Evolutionary conservation across 352 stramenopile genomes (phyloP).

Genomic region (Pythium volutum): DNA sequence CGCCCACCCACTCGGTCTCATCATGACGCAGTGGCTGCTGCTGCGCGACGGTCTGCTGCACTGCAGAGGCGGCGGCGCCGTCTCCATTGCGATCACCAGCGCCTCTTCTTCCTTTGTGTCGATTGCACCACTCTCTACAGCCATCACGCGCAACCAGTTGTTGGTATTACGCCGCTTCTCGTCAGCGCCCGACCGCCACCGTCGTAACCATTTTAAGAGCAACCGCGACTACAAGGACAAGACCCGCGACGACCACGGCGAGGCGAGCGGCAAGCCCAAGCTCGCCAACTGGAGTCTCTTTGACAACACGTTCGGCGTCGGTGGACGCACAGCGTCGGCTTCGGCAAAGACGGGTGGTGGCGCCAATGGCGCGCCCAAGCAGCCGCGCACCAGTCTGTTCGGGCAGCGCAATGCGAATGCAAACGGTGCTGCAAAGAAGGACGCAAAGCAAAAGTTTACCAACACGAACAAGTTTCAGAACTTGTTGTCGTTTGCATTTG

Average conservation of each 20-base stretch:
- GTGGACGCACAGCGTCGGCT: neutral
- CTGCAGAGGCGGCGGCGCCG: neutral
- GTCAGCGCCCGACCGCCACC: conserved; percentile 43
- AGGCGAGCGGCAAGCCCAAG: conserved; percentile 6
- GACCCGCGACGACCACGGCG: conserved; percentile 4
- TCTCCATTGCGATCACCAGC: neutral
- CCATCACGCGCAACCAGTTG: neutral
- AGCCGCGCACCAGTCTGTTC: conserved; percentile 24
- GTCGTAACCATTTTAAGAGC: conserved; percentile 53
- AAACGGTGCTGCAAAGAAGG: conserved; percentile 25
- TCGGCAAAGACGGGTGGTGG: neutral
- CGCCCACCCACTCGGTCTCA: neutral
- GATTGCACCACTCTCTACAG: neutral
- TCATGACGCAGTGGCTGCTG: conserved; percentile 31
- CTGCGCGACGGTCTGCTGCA: conserved; percentile 19
- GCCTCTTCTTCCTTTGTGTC: neutral
- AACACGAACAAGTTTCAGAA: conserved; percentile 90
- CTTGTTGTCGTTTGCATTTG: conserved; percentile 69
- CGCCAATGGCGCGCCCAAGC: conserved; percentile 20
- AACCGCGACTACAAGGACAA: conserved; percentile 41
- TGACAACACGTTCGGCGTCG: conserved; percentile 7
- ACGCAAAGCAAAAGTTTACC: conserved; percentile 49
- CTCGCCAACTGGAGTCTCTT: conserved; percentile 35
- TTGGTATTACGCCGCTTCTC: conserved; percentile 30
- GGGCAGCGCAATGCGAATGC: conserved; percentile 1